Evolutionary conservation across 257 asterid species (phyloP).

Genomic region (Ligustrum vulgare): DNA sequence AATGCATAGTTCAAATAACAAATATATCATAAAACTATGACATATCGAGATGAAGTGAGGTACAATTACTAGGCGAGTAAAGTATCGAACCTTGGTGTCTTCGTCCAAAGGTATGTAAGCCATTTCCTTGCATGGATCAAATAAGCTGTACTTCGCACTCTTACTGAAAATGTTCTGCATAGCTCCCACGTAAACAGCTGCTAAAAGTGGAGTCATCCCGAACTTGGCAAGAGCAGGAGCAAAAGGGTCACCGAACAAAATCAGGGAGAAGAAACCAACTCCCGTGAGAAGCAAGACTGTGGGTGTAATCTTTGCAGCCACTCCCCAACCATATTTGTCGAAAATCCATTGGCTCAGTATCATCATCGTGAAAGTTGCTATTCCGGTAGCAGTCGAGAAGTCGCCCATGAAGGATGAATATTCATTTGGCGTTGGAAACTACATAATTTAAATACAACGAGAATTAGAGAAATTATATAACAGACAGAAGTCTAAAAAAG

Average conservation of each 20-base stretch:
- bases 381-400: slow-evolving; percentile 91
- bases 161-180: slow-evolving; percentile 95
- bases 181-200: slow-evolving; percentile 96
- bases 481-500: neutral
- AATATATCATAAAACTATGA: no score
- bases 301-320: slow-evolving; percentile 90
- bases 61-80: neutral
- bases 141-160: slow-evolving; percentile 95
- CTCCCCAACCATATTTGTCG: slow-evolving; percentile 90
- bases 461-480: neutral
- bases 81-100: slow-evolving; percentile 77
- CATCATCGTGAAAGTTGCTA: slow-evolving; percentile 96
- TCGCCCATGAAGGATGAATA: slow-evolving; percentile 98
- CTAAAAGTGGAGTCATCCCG: slow-evolving; percentile 92
- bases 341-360: slow-evolving; percentile 93
- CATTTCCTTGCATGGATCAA: slow-evolving; percentile 99
- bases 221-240: slow-evolving; percentile 71
- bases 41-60: no score
- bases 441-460: slow-evolving; percentile 19
- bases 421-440: slow-evolving; percentile 97
- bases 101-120: slow-evolving; percentile 97
- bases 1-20: no score
- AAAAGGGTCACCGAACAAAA: slow-evolving; percentile 78
- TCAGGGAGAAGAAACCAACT: slow-evolving; percentile 89
- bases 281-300: slow-evolving; percentile 88